Conservation (phyloP, 2,329 filamentous ascomycete species). For the Sclerotinia subarctica region DNA sequence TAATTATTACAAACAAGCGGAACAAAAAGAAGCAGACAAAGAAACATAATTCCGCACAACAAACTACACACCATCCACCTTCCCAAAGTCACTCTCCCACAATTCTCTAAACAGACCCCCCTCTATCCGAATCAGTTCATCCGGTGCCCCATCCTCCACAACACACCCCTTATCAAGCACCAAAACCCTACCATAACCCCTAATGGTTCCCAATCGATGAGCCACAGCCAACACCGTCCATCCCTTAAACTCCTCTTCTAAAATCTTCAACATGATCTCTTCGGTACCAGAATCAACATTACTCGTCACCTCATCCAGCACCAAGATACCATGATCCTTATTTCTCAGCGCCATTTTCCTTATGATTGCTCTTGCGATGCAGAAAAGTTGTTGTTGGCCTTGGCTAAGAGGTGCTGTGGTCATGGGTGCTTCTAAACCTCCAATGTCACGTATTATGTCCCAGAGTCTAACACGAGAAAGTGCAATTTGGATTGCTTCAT, state of each 20-base stretch:
- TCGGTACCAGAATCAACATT: conserved; percentile 58
- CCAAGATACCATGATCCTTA: conserved; percentile 40
- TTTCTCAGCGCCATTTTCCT: not conserved
- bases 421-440: conserved; percentile 38
- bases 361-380: conserved; percentile 47
- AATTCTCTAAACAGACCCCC: conserved; percentile 1
- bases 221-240: conserved; percentile 47
- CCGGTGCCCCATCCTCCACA: conserved; percentile 86
- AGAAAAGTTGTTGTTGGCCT: conserved; percentile 50
- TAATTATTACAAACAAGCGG: not conserved
- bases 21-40: not conserved
- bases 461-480: conserved; percentile 47
- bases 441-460: conserved; percentile 41
- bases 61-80: not conserved
- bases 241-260: conserved; percentile 50
- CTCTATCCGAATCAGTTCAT: conserved; percentile 52
- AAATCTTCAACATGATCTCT: conserved; percentile 51
- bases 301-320: conserved; percentile 45
- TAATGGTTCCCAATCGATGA: conserved; percentile 39
- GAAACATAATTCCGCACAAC: not conserved
- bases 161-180: conserved; percentile 54
- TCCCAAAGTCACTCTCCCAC: conserved; percentile 5
- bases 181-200: conserved; percentile 45
- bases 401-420: conserved; percentile 59
- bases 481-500: conserved; percentile 44